Conservation (phyloP, 176 grass and related monocot genomes). For the Avena atlantica region DNA sequence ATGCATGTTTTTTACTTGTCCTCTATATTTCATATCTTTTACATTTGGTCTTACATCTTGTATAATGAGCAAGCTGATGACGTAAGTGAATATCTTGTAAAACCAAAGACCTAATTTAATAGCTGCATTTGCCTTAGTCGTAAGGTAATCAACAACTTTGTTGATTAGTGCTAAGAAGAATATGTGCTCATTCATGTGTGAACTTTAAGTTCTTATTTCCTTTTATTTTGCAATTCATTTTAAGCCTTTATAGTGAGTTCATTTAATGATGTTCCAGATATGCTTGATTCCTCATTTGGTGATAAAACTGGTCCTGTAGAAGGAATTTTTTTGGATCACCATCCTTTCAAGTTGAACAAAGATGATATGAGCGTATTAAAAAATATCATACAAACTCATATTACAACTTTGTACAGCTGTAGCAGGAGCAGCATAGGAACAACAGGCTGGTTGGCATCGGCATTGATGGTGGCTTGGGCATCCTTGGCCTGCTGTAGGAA, state of each 20-base stretch:
- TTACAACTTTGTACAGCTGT: too few species aligned
- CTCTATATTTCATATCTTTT: not conserved
- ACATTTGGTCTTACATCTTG: not conserved
- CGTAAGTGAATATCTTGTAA: constrained; percentile 47
- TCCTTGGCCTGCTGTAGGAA: too few species aligned
- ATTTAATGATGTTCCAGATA: constrained; percentile 44
- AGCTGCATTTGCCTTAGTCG: constrained; percentile 65
- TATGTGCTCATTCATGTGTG: not conserved
- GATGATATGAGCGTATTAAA: constrained; percentile 67
- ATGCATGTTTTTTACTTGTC: constrained; percentile 23
- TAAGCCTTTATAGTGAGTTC: not conserved
- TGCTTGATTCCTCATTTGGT: constrained; percentile 56
- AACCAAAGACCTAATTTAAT: constrained; percentile 63
- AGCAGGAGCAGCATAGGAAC: too few species aligned
- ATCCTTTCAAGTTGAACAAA: constrained; percentile 56
- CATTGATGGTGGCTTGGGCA: too few species aligned
- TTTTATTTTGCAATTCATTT: not conserved
- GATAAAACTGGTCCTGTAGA: constrained; percentile 9
- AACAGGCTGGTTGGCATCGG: too few species aligned
- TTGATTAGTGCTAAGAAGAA: not conserved
- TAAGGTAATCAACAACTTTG: constrained; percentile 41
- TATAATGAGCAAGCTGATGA: constrained; percentile 62
- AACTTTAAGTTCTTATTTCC: not conserved
- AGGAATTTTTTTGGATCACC: constrained; percentile 63
- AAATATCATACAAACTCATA: constrained; percentile 49